phyloP scores from a whole-genome alignment of 306 rosid species.

The Casuarina glauca region DNA sequence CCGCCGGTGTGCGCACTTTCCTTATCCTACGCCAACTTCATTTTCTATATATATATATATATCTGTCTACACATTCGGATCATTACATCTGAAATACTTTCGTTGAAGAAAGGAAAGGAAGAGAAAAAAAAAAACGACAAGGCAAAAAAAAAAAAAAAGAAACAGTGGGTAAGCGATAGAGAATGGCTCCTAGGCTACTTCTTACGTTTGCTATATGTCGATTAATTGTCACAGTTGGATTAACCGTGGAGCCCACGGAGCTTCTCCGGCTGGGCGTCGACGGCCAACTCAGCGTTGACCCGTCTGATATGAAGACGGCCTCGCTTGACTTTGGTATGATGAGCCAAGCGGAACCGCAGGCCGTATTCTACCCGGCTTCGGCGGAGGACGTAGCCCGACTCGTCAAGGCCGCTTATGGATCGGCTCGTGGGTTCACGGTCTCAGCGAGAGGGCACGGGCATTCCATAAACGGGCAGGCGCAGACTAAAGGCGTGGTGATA shows the following conservation, averaged over 20 bases:
- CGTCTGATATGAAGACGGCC: slow-evolving; percentile 46
- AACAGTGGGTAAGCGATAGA: neutral
- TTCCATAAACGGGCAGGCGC: slow-evolving; percentile 89
- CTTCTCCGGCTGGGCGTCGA: slow-evolving; percentile 56
- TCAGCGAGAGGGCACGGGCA: slow-evolving; percentile 98
- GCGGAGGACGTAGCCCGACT: slow-evolving; percentile 52
- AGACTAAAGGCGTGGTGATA: slow-evolving; percentile 70
- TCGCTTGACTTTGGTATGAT: slow-evolving; percentile 73
- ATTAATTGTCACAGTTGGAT: slow-evolving; percentile 58
- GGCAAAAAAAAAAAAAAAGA: neutral
- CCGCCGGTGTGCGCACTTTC: slow-evolving; percentile 24
- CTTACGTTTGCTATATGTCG: slow-evolving; percentile 60
- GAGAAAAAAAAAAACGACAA: neutral
- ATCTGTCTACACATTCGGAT: too few relatives aligned
- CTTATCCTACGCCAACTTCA: slow-evolving; percentile 2
- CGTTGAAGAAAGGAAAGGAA: too few relatives aligned
- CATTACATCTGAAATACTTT: too few relatives aligned
- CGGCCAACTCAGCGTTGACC: slow-evolving; percentile 60
- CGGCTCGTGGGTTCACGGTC: slow-evolving; percentile 44
- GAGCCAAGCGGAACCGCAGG: slow-evolving; percentile 41
- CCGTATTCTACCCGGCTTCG: slow-evolving; percentile 65
- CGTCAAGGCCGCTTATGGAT: slow-evolving; percentile 47
- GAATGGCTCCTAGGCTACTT: slow-evolving; percentile 47
- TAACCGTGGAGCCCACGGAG: slow-evolving; percentile 54
- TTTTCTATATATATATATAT: neutral